A percentile compares a stretch with the other conserved stretches of the same genome.
These are phyloP conservation scores for Barnettozyma hawaiiensis DNA, from an alignment of 1,139 yeast species.

Conservation along the genomic window DNA sequence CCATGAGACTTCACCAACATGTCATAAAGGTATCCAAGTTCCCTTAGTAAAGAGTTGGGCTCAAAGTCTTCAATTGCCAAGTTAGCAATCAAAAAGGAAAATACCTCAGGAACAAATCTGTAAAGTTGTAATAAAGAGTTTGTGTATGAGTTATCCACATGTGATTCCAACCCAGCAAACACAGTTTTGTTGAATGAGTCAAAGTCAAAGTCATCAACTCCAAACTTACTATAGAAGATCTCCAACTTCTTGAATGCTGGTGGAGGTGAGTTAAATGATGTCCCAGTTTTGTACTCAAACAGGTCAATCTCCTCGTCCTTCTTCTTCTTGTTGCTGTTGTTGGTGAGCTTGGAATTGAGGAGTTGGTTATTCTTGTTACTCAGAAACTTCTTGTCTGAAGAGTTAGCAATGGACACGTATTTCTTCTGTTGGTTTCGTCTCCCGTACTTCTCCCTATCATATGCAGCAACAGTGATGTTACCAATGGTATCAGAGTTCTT, in stretches of 20 bases:
- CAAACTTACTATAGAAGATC: conserved; percentile 82
- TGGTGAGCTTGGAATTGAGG: conserved; percentile 16
- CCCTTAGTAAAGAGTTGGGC: conserved; percentile 56
- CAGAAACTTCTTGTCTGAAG: conserved; percentile 46
- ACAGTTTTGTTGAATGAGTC: conserved; percentile 70
- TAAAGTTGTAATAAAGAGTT: conserved; percentile 81
- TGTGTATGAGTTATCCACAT: conserved; percentile 73
- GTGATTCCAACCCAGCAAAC: conserved; percentile 86
- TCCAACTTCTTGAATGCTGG: conserved; percentile 71
- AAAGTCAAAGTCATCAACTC: conserved; percentile 92
- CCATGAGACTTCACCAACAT: conserved; percentile 85
- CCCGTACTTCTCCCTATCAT: conserved; percentile 53
- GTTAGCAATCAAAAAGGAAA: conserved; percentile 54
- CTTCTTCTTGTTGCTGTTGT: conserved; percentile 11
- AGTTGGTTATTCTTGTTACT: conserved; percentile 50
- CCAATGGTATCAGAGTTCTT: conserved; percentile 13
- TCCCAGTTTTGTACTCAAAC: conserved; percentile 25
- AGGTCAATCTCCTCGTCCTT: conserved; percentile 23
- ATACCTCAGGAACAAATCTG: conserved; percentile 68
- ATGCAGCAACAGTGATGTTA: conserved; percentile 28
- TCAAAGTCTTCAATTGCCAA: conserved; percentile 53
- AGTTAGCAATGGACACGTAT: conserved; percentile 40
- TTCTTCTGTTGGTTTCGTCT: conserved; percentile 43
- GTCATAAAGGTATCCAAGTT: conserved; percentile 83
- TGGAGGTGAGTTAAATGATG: conserved; percentile 45